Evolutionary conservation across 495 filamentous ascomycete species (phyloP).

Genomic region (Hypoxylon subgilvum): DNA sequence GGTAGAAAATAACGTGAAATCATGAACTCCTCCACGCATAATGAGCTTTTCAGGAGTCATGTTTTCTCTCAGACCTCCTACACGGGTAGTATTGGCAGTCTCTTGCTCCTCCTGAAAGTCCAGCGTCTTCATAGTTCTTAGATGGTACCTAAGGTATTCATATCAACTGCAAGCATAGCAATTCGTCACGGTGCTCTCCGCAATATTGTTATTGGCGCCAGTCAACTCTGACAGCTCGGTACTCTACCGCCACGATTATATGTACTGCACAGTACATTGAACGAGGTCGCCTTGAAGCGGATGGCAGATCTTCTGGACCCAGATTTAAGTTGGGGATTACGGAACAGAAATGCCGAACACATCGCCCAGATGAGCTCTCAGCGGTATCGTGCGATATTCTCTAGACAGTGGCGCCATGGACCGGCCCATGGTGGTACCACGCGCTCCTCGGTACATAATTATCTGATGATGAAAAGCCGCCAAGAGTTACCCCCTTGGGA

Average conservation of each 20-base stretch:
- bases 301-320: conserved; percentile 23
- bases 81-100: too few relatives aligned
- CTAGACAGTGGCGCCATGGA: conserved; percentile 26
- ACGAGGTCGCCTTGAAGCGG: conserved; percentile 24
- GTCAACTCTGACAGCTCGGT: conserved; percentile 5
- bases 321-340: conserved; percentile 19
- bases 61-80: conserved; percentile 3
- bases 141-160: not conserved
- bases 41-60: not conserved
- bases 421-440: conserved; percentile 29
- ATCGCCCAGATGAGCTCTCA: conserved; percentile 10
- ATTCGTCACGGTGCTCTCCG: conserved; percentile 5
- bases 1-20: not conserved
- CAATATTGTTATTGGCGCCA: conserved; percentile 7
- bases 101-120: conserved; percentile 5
- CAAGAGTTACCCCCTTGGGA: conserved; percentile 30
- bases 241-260: conserved; percentile 5
- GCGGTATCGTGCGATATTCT: conserved; percentile 26
- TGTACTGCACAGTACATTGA: conserved; percentile 25
- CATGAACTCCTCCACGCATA: not conserved
- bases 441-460: conserved; percentile 9
- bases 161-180: not conserved
- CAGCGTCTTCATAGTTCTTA: conserved; percentile 14
- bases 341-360: conserved; percentile 20
- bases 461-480: conserved; percentile 29